Conservation (phyloP, 441 rosid species). For the Erysimum pusillum region DNA sequence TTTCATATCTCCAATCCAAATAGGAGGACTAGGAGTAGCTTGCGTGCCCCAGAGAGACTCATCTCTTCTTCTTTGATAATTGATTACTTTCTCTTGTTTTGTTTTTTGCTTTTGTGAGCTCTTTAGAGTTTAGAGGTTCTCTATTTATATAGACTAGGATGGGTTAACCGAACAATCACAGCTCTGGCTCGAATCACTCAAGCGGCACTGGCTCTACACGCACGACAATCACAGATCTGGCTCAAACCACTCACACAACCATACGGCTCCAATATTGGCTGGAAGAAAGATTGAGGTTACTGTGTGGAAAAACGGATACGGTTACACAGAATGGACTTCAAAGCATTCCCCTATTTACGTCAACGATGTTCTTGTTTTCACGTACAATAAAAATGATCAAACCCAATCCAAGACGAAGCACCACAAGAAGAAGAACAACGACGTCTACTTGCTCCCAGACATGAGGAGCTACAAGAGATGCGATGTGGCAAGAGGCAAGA, state of each 20-base stretch:
- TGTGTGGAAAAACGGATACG: conserved; percentile 34
- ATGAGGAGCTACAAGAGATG: conserved; percentile 34
- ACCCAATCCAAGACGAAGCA: conserved; percentile 9
- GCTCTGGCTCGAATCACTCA: not conserved
- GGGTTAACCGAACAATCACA: not conserved
- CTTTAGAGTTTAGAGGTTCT: not conserved
- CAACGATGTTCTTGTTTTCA: conserved; percentile 36
- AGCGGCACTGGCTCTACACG: not conserved
- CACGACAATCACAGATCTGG: not conserved
- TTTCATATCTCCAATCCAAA: not conserved
- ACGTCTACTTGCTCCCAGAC: conserved; percentile 36
- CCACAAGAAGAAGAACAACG: not conserved
- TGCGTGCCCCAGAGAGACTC: not conserved
- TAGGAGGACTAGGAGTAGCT: conserved; percentile 4
- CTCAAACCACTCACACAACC: not conserved
- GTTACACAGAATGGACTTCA: conserved; percentile 33
- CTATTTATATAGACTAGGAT: not conserved
- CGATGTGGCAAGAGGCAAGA: conserved; percentile 31
- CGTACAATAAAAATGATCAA: conserved; percentile 21
- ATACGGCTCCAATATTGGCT: not conserved
- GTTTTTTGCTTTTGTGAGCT: not conserved
- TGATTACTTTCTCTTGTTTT: not conserved
- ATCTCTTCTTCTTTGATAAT: not conserved
- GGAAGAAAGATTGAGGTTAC: conserved; percentile 28
- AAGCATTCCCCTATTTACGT: conserved; percentile 5